A percentile compares a stretch with the other conserved stretches of the same genome.
phyloP scores from a whole-genome alignment of 768 basidiomycete genomes.

The Tylopilus sp. region DNA sequence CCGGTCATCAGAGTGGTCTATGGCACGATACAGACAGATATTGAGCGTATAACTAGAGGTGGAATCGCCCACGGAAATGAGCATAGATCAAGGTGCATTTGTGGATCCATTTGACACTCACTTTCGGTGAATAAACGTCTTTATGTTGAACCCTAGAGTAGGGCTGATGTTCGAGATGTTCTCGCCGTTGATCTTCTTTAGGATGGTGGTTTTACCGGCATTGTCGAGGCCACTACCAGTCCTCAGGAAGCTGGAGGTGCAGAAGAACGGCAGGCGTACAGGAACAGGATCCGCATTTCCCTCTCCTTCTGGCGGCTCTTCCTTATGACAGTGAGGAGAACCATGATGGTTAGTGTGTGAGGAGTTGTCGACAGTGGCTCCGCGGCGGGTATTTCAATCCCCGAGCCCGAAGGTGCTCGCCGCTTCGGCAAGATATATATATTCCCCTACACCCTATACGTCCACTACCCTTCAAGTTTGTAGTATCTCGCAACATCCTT shows the following conservation, averaged over 20 bases:
- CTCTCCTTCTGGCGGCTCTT: slow-evolving; percentile 95
- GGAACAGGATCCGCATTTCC: slow-evolving; percentile 94
- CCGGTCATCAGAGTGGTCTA: slow-evolving; percentile 41
- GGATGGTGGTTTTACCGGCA: slow-evolving; percentile 96
- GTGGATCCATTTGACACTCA: slow-evolving; percentile 38
- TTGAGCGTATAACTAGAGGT: slow-evolving; percentile 40
- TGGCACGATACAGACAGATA: slow-evolving; percentile 33
- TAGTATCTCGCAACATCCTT: not conserved
- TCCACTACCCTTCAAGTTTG: too few species aligned
- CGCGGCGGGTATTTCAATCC: slow-evolving; percentile 11
- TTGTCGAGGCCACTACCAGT: slow-evolving; percentile 86
- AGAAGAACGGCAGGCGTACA: slow-evolving; percentile 46
- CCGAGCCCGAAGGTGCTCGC: slow-evolving; percentile 6
- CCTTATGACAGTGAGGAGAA: slow-evolving; percentile 92
- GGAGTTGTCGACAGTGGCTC: not conserved
- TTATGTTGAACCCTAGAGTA: slow-evolving; percentile 98
- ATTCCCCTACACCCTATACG: not conserved
- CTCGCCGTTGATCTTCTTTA: slow-evolving; percentile 93
- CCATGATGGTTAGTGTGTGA: slow-evolving; percentile 68
- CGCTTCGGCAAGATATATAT: slow-evolving; percentile 16
- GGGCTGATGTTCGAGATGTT: slow-evolving; percentile 87
- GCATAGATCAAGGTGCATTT: slow-evolving; percentile 12
- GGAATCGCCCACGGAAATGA: slow-evolving; percentile 25
- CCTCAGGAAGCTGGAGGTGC: slow-evolving; percentile 13
- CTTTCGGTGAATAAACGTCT: slow-evolving; percentile 90